Evolutionary conservation across 1,139 yeast genomes (phyloP), one percentile per base, ranked within the genome.

Genomic region (Yamadazyma mexicana): DNA sequence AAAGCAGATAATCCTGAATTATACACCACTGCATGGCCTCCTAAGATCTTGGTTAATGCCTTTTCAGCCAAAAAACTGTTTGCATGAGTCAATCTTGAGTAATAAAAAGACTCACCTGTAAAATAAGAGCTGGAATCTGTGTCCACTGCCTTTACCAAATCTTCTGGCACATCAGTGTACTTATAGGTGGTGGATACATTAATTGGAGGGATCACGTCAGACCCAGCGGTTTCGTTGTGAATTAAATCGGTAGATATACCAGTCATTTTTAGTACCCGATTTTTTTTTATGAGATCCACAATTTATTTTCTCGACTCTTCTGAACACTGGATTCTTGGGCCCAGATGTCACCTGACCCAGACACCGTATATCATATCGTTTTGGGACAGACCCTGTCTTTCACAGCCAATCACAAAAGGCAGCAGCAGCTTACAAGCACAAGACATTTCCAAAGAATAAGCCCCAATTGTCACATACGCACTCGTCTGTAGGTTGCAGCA

Each of bases 1-100:
- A 86, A 87, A 0, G 97, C 95, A 39, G 87, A 71, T 31, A 88
- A 62, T 0, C 98, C 98, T 0, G 91, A 82, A 31, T 81, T 75
- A 58, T 88, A 91, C 1, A 81, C 73, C 1, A 84, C 81, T 1
- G 80, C 75, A 44, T 82, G 73, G 11, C 75, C 76, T 8, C 71
- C 79, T 3, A 86, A 62, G 18, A 88, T 62, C 27, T 70, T 60
- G 2, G 77, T 74, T n/a, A 91, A 68, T 1, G 84, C 73, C 3
- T 77, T 75, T 57, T 91, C 97, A 2, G 80, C 77, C 36, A 86
- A 74, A 8, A 73, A 66, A 5, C 84, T 73, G 49, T 82, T 86
- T 6, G 95, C 94, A 51, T 86, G 95, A 4, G 81, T 67, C 24
- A 79, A 53, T 40, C 98, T 71, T 0, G 96, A 86, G 60, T 91